Base-by-base conservation (phyloP, 352 stramenopile species). In the Chrysophaeum taylorii region DNA sequence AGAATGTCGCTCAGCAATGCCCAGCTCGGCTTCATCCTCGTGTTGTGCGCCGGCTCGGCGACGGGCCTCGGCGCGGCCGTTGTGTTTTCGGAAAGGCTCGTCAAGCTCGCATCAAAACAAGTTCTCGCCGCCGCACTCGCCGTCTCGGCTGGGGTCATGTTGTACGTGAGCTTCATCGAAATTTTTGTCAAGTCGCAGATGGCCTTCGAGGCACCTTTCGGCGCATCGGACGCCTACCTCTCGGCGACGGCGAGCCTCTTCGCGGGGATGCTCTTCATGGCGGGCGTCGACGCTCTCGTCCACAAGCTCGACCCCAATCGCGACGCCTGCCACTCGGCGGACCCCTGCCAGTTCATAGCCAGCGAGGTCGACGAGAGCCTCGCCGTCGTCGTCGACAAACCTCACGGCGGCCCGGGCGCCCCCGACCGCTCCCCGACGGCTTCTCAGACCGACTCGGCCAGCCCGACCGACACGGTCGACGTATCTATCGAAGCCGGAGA, bases 191-290 rank as follows among this genome's bases (percentile, higher is more conserved):
- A 87, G 76, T 79, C 75, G 54, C 62, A 79, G 14, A 36, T 68
- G 4, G 75, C 64, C 27, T 92, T 92, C 73, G 41, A 72, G 23
- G 66, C 2, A 79, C 85, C 16, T 78, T 75, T 69, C 14, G 75
- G 27, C 0, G 18, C 66, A 76, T 23, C 67, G 77, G 74, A 80
- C 29, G 86, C 82, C 0, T 92, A 89, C 79, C 68, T 92, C 38
- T 86, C 82, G 53, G 82, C 87, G 18, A 94, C 88, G 0, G 72
- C 85, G 0, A 91, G 81, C 72, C 93, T 95, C 76, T 90, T 88
- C 74, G 85, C 74, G 27, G 89, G 90, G 25, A 88, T 96, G 64
- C 0, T 85, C 12, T 63, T 83, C 25, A 89, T 89, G 81, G 76
- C 81, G 68, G 79, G 84, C 53, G 70, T 88, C 33, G 76, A 84